Conservation (phyloP, 208 protist species). For the Vickermania spadyakhi region DNA sequence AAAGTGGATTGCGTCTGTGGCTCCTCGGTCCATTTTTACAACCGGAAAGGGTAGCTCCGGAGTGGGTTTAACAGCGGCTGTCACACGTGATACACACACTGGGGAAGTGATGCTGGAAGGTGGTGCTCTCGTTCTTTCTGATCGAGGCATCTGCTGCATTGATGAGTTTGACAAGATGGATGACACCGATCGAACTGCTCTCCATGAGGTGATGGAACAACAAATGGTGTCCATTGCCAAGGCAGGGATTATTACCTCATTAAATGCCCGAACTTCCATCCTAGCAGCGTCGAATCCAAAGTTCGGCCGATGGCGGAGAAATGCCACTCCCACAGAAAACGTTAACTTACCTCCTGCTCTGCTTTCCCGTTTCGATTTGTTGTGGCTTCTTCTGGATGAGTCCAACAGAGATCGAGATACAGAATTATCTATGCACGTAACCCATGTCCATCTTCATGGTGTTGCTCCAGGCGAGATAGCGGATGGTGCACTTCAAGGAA, state of each 20-base stretch:
- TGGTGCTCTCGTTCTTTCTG: constrained; percentile 95
- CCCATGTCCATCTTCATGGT: constrained; percentile 76
- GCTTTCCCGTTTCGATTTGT: constrained; percentile 96
- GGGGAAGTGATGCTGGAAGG: constrained; percentile 93
- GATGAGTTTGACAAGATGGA: constrained; percentile 99
- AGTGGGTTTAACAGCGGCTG: constrained; percentile 98
- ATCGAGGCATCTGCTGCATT: constrained; percentile 99
- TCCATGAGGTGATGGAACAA: constrained; percentile 99
- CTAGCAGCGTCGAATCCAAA: constrained; percentile 98
- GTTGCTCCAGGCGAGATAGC: constrained; percentile 55
- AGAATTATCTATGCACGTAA: constrained; percentile 93
- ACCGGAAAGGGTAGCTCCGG: constrained; percentile 97
- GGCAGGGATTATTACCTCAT: constrained; percentile 98
- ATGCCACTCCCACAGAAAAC: constrained; percentile 92
- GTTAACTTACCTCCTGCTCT: constrained; percentile 98
- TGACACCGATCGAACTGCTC: constrained; percentile 93
- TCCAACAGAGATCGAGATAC: constrained; percentile 84
- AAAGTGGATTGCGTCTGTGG: constrained; percentile 96
- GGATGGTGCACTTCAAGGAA: constrained; percentile 28
- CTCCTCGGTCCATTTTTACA: constrained; percentile 97
- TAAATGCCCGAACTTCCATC: constrained; percentile 98
- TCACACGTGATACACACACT: constrained; percentile 95
- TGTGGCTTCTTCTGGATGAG: constrained; percentile 89
- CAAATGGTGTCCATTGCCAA: constrained; percentile 99
- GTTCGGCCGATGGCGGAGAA: constrained; percentile 93